Base-by-base conservation (phyloP, 768 basidiomycete species). In the Termitomyces sp. region DNA sequence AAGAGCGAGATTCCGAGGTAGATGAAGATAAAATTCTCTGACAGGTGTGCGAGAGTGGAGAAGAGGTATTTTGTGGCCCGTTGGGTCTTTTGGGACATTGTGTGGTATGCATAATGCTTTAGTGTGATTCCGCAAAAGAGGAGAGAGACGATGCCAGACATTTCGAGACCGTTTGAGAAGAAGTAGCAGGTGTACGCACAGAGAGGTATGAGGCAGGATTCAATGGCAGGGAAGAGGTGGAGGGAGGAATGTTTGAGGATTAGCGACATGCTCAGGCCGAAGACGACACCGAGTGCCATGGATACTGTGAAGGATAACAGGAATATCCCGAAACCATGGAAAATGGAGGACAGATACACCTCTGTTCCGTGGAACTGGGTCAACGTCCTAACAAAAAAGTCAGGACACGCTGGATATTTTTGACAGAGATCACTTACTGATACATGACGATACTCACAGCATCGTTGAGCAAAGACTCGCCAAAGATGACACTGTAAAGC, bases 361-460 rank as follows among this genome's bases (percentile, higher is more conserved):
- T 95, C 92, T 31, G 84, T 81, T 6, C 93, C 93, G 65, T 95
- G 93, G 73, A 98, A 98, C 68, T 88, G 91, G 8, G 90, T 88
- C 54, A 98, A 77, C 0, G 96, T 98, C 72, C 95, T 98, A 31
- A 33, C 15, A 37, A 7, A 33, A 16, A 20, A 30, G 16, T 53
- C 46, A 58, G 30, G 18, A 31, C 20, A 55, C 36, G 22, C 20
- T n/a, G 51, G 27, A 9, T n/a, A n/a, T n/a, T 36, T 24, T 34
- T 6, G 36, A 41, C 2, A 54, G 49, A 45, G 45, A 39, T 46
- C 60, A 89, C 95, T 80, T 71, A 98, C 95, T 99, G 97, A 74
- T 98, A 98, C 91, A 99, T 95, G 73, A 98, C 95, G 78, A 98
- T 98, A 81, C 93, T 94, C 68, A 98, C 97, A 20, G 97, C 97